Percentiles rank a stretch among this genome's conserved stretches.
Evolutionary conservation across 23 red algal species (phyloP).

Genomic region (Rhodosorus marinus): DNA sequence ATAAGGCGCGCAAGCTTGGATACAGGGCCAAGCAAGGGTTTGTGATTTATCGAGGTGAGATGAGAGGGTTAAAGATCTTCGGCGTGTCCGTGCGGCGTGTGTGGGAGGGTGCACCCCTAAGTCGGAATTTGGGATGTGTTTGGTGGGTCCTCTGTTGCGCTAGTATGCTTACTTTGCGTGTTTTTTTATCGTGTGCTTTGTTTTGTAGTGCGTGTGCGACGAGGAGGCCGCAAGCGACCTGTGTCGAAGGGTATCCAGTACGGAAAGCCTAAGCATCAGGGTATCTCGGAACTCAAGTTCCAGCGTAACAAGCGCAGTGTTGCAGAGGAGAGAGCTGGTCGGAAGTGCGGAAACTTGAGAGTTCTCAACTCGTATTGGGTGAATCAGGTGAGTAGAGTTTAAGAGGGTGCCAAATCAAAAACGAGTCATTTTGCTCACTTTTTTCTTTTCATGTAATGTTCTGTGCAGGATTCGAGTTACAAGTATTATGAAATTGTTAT

Average conservation of each 20-base stretch:
- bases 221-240: conserved; percentile 89
- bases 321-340: conserved; percentile 83
- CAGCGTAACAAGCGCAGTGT: conserved; percentile 88
- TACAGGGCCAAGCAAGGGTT: conserved; percentile 92
- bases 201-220: conserved; percentile 57
- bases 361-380: conserved; percentile 99
- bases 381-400: too few relatives aligned
- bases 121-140: too few relatives aligned
- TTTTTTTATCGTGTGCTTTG: neutral
- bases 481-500: conserved; percentile 98
- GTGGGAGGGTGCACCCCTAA: too few relatives aligned
- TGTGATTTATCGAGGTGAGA: conserved; percentile 61
- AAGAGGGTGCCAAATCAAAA: neutral
- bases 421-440: neutral
- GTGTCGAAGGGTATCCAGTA: conserved; percentile 97
- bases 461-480: conserved; percentile 76
- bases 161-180: neutral
- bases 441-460: too few relatives aligned
- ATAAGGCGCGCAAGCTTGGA: conserved; percentile 82
- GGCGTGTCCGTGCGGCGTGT: too few relatives aligned
- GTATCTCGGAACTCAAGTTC: conserved; percentile 95
- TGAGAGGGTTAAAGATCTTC: too few relatives aligned
- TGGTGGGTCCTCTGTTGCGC: too few relatives aligned
- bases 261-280: conserved; percentile 97
- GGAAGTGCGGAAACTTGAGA: conserved; percentile 78